Conservation (phyloP, 495 filamentous ascomycete genomes). For the Penicillium flavigenum region DNA sequence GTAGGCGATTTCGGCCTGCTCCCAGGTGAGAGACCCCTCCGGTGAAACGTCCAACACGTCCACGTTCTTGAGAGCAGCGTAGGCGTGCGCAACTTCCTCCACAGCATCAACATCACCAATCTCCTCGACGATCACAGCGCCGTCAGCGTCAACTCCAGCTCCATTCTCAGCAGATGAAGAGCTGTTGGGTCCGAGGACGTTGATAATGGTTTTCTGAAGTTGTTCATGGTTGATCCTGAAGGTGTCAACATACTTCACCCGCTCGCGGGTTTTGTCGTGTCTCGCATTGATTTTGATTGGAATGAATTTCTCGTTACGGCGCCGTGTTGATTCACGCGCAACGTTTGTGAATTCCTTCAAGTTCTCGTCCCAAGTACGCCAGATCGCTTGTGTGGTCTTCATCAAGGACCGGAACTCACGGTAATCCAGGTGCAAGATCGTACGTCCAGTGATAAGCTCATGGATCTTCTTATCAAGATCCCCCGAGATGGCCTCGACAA, state of each 20-base stretch:
- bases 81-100: constrained; percentile 91
- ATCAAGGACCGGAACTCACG: constrained; percentile 84
- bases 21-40: constrained; percentile 87
- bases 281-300: constrained; percentile 89
- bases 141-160: constrained; percentile 49
- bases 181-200: constrained; percentile 77
- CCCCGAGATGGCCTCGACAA: constrained; percentile 97
- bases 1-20: constrained; percentile 87
- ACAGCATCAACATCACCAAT: constrained; percentile 98
- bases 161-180: constrained; percentile 46
- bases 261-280: constrained; percentile 82
- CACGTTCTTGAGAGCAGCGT: constrained; percentile 86
- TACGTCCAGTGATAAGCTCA: constrained; percentile 75
- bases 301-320: constrained; percentile 94
- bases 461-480: constrained; percentile 87
- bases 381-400: constrained; percentile 79
- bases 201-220: constrained; percentile 90
- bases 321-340: constrained; percentile 86
- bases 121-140: constrained; percentile 77
- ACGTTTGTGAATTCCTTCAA: constrained; percentile 97
- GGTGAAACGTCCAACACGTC: constrained; percentile 89
- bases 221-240: constrained; percentile 98
- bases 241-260: constrained; percentile 86
- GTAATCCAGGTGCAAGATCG: constrained; percentile 89
- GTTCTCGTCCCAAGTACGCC: constrained; percentile 89